Percentiles rank a stretch among this genome's conserved stretches.
Conservation (phyloP, 208 protist genomes). For the Naegleria fowleri region DNA sequence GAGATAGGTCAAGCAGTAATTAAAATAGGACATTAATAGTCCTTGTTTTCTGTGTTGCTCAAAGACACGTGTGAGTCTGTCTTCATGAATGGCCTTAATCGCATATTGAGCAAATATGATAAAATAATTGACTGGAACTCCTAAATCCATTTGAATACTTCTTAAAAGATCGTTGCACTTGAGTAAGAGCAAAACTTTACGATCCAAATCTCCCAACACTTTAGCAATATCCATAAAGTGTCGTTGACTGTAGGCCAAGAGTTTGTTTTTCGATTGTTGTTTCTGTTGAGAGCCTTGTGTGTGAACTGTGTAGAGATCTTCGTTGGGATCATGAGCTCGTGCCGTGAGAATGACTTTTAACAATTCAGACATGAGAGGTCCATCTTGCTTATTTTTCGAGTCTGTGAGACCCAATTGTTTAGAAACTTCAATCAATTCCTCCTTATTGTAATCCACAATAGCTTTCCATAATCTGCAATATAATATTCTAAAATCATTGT, state of each 20-base stretch:
- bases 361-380: neutral
- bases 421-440: neutral
- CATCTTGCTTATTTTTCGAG: too few relatives aligned
- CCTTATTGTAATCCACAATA: neutral
- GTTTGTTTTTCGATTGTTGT: neutral
- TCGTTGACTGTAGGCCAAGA: neutral
- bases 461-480: constrained; percentile 5
- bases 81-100: constrained; percentile 1
- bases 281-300: neutral
- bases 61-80: neutral
- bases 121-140: constrained; percentile 29
- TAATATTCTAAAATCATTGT: constrained; percentile 21
- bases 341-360: neutral
- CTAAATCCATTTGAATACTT: constrained; percentile 25
- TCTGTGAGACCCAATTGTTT: neutral
- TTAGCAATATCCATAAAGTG: neutral
- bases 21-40: too few relatives aligned
- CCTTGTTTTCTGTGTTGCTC: too few relatives aligned
- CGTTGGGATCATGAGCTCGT: neutral
- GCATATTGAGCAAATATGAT: constrained; percentile 15
- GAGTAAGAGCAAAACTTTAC: constrained; percentile 16
- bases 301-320: neutral
- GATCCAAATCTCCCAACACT: neutral
- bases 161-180: constrained; percentile 26
- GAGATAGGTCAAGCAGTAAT: too few relatives aligned